phyloP scores from a whole-genome alignment of 2,329 filamentous ascomycete species.

The Talaromyces islandicus region DNA sequence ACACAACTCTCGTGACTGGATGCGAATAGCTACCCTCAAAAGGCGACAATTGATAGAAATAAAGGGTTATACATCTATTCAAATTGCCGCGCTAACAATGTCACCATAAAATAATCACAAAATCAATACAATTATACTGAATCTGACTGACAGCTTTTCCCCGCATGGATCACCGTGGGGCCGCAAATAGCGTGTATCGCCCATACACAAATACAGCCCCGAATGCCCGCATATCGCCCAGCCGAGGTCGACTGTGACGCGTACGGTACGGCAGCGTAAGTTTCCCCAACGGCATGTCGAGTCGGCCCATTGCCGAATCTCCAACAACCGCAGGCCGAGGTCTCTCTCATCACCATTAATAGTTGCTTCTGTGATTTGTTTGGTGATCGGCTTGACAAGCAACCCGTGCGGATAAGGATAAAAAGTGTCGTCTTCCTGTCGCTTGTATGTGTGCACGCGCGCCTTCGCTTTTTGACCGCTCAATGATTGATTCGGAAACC shows the following conservation, averaged over 20 bases:
- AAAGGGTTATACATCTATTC: not conserved
- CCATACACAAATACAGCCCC: not conserved
- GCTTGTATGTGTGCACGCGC: not conserved
- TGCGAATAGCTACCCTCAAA: not conserved
- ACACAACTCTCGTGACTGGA: not conserved
- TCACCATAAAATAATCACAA: too few species aligned
- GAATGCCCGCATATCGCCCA: not conserved
- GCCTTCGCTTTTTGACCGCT: not conserved
- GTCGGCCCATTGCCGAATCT: not conserved
- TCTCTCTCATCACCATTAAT: not conserved
- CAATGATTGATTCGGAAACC: not conserved
- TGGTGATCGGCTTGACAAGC: not conserved
- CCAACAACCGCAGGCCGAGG: not conserved
- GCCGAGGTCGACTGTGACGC: not conserved
- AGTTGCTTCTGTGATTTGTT: not conserved
- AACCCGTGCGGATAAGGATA: not conserved
- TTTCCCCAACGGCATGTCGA: not conserved
- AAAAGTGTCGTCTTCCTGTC: not conserved
- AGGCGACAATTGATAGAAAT: not conserved
- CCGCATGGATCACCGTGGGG: not conserved
- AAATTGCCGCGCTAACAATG: not conserved
- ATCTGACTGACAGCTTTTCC: not conserved
- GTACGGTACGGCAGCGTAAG: conserved; percentile 23
- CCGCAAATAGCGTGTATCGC: not conserved
- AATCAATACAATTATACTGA: too few species aligned